phyloP scores from a whole-genome alignment of 1,139 yeast genomes.

The Yamadazyma epiphylla region DNA sequence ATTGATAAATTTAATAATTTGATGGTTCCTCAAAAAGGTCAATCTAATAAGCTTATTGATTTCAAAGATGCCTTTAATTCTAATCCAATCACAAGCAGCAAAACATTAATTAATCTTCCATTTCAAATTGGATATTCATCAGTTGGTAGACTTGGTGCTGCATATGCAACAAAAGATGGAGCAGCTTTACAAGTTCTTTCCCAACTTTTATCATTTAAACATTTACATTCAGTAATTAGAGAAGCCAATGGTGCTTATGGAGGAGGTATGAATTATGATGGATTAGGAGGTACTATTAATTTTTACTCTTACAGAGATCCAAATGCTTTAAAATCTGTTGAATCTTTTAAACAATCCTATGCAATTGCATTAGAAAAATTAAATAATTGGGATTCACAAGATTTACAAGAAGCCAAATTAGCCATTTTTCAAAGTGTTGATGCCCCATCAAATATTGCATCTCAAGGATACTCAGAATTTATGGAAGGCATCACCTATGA shows the following conservation, averaged over 20 bases:
- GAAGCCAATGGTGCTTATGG: constrained; percentile 99
- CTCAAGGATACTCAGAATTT: constrained; percentile 70
- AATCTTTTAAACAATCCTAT: constrained; percentile 58
- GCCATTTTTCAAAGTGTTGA: constrained; percentile 89
- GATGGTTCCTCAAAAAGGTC: constrained; percentile 5
- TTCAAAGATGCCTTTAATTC: constrained; percentile 6
- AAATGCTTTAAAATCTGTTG: constrained; percentile 66
- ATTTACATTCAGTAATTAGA: constrained; percentile 83
- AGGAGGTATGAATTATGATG: constrained; percentile 85
- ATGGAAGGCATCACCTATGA: constrained; percentile 72
- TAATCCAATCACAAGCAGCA: constrained; percentile 9
- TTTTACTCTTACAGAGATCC: constrained; percentile 95
- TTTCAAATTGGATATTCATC: constrained; percentile 89
- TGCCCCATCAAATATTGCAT: constrained; percentile 79
- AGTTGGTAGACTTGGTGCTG: constrained; percentile 62
- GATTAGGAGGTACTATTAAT: constrained; percentile 74
- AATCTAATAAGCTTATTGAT: constrained; percentile 9
- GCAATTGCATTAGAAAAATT: constrained; percentile 50
- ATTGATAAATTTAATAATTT: constrained; percentile 31
- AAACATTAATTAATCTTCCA: constrained; percentile 66
- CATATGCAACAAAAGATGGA: constrained; percentile 69
- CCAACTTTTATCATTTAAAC: constrained; percentile 75
- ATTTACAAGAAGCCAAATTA: constrained; percentile 84
- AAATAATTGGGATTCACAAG: constrained; percentile 45
- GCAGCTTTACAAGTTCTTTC: constrained; percentile 83